Base-by-base conservation (phyloP, 495 filamentous ascomycete species). In the Pyronema omphalodes region DNA sequence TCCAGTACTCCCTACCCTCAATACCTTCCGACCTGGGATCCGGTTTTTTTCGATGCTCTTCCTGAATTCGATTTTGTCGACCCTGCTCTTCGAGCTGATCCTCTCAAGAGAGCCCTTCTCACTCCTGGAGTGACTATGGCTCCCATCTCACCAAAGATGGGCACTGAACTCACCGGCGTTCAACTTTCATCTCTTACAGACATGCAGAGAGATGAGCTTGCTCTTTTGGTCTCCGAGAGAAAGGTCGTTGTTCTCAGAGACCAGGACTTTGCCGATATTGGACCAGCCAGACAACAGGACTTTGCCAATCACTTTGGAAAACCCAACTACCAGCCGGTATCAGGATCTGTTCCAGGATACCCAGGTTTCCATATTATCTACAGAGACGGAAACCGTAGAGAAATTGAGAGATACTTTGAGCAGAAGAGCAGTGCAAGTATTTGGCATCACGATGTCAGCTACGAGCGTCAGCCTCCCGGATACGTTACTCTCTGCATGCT, bases 401-500 rank as follows among this genome's bases (percentile, higher is more conserved):
- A 78, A 55, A 76, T 78, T 41, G 64, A 68, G 7, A 70, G 70
- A 5, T 78, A 77, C 66, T 66, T 77, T 49, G 70, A 73, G 39
- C 70, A 74, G 58, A 72, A 76, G 29, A 73, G 71, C 8, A 76
- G 74, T 0, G 75, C 72, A 12, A 77, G 73, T 3, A 60, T 77
- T 18, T 79, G 74, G 74, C 76, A 80, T 55, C 73, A 76, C 60
- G 86, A 93, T 67, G 82, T 88, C 0, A 81, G 78, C 4, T 89
- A 87, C 58, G 86, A 93, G 71, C 59, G 73, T 53, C 85, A 91
- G 67, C 84, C 86, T n/a, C 84, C 86, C 0, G 84, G 86, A 51
- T 88, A 83, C 0, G 87, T 84, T 0, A 86, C 91, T 67, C 67
- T 93, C 36, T 87, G 86, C 65, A 71, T 83, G 49, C 76, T 91